Conservation (phyloP, 441 rosid genomes). For the Pelargonium australe region DNA sequence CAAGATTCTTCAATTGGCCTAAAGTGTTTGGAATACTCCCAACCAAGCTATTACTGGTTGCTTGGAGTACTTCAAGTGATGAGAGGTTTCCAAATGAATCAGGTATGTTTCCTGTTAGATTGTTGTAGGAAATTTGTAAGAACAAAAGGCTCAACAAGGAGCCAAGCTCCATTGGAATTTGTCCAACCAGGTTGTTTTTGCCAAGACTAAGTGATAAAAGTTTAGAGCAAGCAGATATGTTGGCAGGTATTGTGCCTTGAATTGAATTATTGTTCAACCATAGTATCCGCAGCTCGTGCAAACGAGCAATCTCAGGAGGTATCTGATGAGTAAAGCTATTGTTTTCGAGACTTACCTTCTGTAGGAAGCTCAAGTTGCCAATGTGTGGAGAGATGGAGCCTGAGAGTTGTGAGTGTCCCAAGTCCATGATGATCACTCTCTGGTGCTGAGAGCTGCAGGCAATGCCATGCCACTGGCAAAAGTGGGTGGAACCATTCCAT, state of each 20-base stretch:
- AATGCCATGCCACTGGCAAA: constrained; percentile 11
- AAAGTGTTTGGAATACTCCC: constrained; percentile 22
- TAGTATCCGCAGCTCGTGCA: neutral
- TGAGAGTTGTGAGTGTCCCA: no score
- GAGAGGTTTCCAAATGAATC: constrained; percentile 23
- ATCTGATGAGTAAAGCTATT: neutral
- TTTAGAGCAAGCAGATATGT: neutral
- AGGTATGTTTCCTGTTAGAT: constrained; percentile 19
- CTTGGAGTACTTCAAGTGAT: constrained; percentile 2
- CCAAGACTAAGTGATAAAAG: neutral
- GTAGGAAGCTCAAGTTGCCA: neutral
- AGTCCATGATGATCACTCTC: constrained; percentile 5
- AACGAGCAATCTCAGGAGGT: neutral
- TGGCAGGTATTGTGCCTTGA: no score
- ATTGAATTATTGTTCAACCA: neutral
- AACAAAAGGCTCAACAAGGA: neutral
- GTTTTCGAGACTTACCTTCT: neutral
- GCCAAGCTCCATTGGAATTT: neutral
- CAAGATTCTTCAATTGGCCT: constrained; percentile 15
- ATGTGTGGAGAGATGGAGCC: no score
- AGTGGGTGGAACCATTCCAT: constrained; percentile 10
- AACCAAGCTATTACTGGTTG: neutral
- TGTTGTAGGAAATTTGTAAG: no score
- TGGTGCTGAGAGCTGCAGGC: neutral
- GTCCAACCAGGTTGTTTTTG: constrained; percentile 5